Conservation (phyloP, 345 rosid species). For the Toxicodendron radicans region DNA sequence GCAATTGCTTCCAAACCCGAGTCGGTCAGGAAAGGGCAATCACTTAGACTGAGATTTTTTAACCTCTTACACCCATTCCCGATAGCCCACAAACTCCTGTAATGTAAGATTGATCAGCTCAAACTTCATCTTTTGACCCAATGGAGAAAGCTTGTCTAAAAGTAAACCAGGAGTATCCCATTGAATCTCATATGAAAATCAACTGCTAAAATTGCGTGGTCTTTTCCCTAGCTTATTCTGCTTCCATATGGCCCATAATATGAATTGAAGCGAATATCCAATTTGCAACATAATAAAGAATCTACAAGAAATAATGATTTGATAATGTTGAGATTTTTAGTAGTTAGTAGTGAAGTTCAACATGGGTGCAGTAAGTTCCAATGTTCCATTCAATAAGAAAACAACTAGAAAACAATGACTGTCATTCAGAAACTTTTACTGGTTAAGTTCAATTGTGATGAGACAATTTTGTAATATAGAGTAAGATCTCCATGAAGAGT, state of each 20-base stretch:
- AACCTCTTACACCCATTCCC: constrained; percentile 82
- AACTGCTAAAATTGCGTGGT: not conserved
- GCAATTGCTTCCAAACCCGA: constrained; percentile 82
- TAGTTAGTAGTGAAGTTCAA: too few relatives aligned
- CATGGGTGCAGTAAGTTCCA: not conserved
- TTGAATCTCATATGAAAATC: not conserved
- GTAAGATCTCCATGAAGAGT: constrained; percentile 10
- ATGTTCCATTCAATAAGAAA: not conserved
- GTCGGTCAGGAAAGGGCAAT: constrained; percentile 77
- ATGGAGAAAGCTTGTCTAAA: constrained; percentile 1
- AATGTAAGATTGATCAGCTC: constrained; percentile 25
- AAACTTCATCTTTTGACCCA: constrained; percentile 12
- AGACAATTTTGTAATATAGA: constrained; percentile 1
- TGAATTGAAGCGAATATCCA: not conserved
- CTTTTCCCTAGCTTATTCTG: not conserved
- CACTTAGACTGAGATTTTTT: constrained; percentile 68
- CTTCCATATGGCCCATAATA: not conserved
- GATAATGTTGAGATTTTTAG: too few relatives aligned
- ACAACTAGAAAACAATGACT: not conserved
- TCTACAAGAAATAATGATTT: too few relatives aligned
- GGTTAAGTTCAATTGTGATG: not conserved
- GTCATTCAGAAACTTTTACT: not conserved
- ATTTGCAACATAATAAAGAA: too few relatives aligned
- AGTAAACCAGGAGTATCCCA: not conserved
- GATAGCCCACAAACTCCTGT: constrained; percentile 75